Percentiles rank a stretch among this genome's conserved stretches.
Evolutionary conservation across 2,329 filamentous ascomycete species (phyloP).

Genomic region (Cladosporium halotolerans): DNA sequence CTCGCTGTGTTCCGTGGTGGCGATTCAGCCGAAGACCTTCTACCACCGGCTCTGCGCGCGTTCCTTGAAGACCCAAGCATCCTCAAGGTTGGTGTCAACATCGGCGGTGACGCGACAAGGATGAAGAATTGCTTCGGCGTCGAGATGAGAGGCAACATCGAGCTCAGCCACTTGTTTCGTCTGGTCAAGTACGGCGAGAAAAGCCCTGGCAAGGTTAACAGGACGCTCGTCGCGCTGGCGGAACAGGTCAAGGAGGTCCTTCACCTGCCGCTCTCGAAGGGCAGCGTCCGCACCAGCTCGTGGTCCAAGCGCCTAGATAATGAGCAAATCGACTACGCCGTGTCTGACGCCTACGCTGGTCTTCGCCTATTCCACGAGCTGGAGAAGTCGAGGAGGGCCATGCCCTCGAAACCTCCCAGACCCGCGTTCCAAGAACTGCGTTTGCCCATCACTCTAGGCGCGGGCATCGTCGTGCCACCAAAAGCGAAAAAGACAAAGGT

Average conservation of each 20-base stretch:
- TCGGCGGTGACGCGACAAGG: conserved; percentile 61
- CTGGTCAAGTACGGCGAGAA: conserved; percentile 61
- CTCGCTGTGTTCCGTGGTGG: conserved; percentile 51
- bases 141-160: conserved; percentile 61
- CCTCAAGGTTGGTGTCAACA: conserved; percentile 70
- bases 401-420: conserved; percentile 64
- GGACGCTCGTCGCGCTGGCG: conserved; percentile 58
- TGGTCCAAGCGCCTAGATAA: conserved; percentile 61
- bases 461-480: conserved; percentile 28
- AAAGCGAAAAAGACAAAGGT: conserved; percentile 11
- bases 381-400: conserved; percentile 58
- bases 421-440: conserved; percentile 64
- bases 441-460: conserved; percentile 54
- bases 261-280: conserved; percentile 70
- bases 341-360: conserved; percentile 76
- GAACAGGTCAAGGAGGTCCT: conserved; percentile 65
- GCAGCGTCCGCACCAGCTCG: conserved; percentile 63
- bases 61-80: conserved; percentile 67
- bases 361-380: conserved; percentile 66
- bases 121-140: conserved; percentile 62
- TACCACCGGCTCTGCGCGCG: conserved; percentile 63
- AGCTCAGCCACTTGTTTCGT: conserved; percentile 76
- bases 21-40: conserved; percentile 45
- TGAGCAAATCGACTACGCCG: conserved; percentile 67
- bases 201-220: conserved; percentile 56